These are phyloP conservation scores for Exophiala sp. DNA, from an alignment of 2,329 filamentous ascomycete species.

Conservation along the genomic window DNA sequence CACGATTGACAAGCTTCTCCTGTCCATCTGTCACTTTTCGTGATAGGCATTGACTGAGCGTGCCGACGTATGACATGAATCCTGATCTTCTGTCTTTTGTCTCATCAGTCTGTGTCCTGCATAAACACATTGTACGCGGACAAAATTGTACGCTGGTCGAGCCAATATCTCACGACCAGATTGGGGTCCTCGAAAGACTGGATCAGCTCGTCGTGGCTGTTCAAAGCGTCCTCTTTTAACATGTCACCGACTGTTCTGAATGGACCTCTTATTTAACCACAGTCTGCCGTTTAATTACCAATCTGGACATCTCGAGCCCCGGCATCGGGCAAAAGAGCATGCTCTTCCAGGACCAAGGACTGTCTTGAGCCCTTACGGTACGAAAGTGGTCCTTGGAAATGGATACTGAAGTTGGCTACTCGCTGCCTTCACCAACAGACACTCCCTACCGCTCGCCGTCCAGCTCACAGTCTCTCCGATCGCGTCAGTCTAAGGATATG, in stretches of 20 bases:
- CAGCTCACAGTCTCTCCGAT: conserved; percentile 52
- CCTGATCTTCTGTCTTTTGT: conserved; percentile 5
- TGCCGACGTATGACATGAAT: conserved; percentile 12
- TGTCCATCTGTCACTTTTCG: conserved; percentile 16
- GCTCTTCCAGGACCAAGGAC: conserved; percentile 1
- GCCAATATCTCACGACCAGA: neutral
- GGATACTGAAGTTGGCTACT: conserved; percentile 43
- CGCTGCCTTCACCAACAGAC: conserved; percentile 63
- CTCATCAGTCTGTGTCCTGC: conserved; percentile 7
- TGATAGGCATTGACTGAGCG: conserved; percentile 1
- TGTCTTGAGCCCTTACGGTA: conserved; percentile 11
- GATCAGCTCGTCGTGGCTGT: neutral
- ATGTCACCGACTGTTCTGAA: neutral
- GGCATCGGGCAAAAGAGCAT: conserved; percentile 6
- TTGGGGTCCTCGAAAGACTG: neutral
- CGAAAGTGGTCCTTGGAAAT: conserved; percentile 8
- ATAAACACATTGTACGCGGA: neutral
- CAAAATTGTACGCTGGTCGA: neutral
- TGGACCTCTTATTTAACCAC: neutral
- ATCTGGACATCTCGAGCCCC: neutral
- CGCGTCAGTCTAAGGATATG: conserved; percentile 57
- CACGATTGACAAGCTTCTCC: conserved; percentile 8
- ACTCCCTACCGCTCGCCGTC: conserved; percentile 64
- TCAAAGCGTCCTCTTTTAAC: neutral
- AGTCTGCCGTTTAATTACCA: neutral